phyloP scores from a whole-genome alignment of 371 early-diverging fungal genomes.

The Entomophthora muscae region DNA sequence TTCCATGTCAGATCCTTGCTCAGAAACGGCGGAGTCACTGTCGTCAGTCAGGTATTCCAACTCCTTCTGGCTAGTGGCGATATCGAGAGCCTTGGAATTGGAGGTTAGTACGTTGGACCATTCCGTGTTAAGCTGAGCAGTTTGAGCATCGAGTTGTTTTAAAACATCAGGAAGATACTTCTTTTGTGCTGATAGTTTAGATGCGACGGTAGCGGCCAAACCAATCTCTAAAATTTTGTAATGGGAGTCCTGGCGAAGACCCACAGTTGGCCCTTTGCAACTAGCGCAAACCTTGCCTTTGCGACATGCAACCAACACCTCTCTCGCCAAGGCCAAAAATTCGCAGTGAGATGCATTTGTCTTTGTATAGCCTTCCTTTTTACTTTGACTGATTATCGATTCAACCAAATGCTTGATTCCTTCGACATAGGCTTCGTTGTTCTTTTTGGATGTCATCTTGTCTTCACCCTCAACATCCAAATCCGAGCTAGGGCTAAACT shows the following conservation, averaged over 20 bases:
- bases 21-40: slow-evolving; percentile 9
- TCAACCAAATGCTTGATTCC: slow-evolving; percentile 22
- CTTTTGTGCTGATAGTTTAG: slow-evolving; percentile 41
- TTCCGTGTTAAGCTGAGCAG: slow-evolving; percentile 16
- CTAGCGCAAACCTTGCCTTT: background rate
- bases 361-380: slow-evolving; percentile 22
- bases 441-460: slow-evolving; percentile 25
- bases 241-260: slow-evolving; percentile 66
- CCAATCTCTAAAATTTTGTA: slow-evolving; percentile 75
- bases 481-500: background rate
- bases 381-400: background rate
- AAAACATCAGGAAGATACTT: slow-evolving; percentile 22
- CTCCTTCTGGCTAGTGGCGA: slow-evolving; percentile 10
- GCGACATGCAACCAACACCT: background rate
- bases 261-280: slow-evolving; percentile 38
- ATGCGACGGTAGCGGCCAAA: slow-evolving; percentile 46
- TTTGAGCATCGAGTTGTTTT: slow-evolving; percentile 10
- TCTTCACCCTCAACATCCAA: slow-evolving; percentile 12
- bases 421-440: slow-evolving; percentile 19
- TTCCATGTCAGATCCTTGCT: slow-evolving; percentile 9
- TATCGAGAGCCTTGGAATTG: slow-evolving; percentile 9
- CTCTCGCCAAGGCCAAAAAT: background rate
- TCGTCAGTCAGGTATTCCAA: slow-evolving; percentile 12
- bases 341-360: slow-evolving; percentile 10
- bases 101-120: slow-evolving; percentile 16